A percentile compares a stretch with the other conserved stretches of the same genome.
phyloP scores from a whole-genome alignment of 805 yeast genomes.

The Starmerella floricola region DNA sequence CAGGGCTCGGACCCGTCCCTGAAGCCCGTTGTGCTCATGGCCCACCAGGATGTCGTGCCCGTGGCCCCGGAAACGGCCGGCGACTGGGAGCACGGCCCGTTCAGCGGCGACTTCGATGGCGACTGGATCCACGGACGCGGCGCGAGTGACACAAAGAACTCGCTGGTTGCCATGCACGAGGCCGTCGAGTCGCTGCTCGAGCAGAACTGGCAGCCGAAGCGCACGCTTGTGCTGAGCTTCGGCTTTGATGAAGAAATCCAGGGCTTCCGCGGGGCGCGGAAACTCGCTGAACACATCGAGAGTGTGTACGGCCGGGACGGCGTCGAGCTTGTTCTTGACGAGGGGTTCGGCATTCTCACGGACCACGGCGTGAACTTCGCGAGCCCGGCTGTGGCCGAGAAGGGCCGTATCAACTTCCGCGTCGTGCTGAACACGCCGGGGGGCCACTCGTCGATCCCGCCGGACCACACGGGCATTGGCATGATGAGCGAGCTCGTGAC shows the following conservation, averaged over 20 bases:
- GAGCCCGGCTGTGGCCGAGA: slow-evolving; percentile 49
- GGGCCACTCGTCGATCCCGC: slow-evolving; percentile 72
- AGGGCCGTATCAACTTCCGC: slow-evolving; percentile 43
- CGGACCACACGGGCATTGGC: slow-evolving; percentile 72
- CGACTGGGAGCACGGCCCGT: slow-evolving; percentile 56
- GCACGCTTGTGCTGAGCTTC: slow-evolving; percentile 48
- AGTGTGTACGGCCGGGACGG: slow-evolving; percentile 50
- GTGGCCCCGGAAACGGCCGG: slow-evolving; percentile 41
- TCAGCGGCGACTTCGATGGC: slow-evolving; percentile 54
- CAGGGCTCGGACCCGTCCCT: slow-evolving; percentile 38
- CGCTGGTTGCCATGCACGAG: slow-evolving; percentile 48
- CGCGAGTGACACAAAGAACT: slow-evolving; percentile 56
- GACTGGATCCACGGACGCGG: slow-evolving; percentile 60
- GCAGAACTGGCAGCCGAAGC: slow-evolving; percentile 40
- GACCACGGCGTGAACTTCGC: slow-evolving; percentile 42
- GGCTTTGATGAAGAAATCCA: slow-evolving; percentile 69
- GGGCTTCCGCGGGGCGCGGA: slow-evolving; percentile 51
- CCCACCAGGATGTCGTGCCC: slow-evolving; percentile 72
- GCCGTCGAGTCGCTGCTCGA: slow-evolving; percentile 44
- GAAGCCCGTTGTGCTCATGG: slow-evolving; percentile 57
- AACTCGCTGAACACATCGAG: slow-evolving; percentile 37
- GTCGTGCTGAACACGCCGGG: slow-evolving; percentile 52
- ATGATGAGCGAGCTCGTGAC: slow-evolving; percentile 48
- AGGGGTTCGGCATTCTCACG: slow-evolving; percentile 39
- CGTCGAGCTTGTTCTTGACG: slow-evolving; percentile 56